Base-by-base conservation (phyloP, 2,329 filamentous ascomycete genomes). In the Rhynchosporium graminicola region DNA sequence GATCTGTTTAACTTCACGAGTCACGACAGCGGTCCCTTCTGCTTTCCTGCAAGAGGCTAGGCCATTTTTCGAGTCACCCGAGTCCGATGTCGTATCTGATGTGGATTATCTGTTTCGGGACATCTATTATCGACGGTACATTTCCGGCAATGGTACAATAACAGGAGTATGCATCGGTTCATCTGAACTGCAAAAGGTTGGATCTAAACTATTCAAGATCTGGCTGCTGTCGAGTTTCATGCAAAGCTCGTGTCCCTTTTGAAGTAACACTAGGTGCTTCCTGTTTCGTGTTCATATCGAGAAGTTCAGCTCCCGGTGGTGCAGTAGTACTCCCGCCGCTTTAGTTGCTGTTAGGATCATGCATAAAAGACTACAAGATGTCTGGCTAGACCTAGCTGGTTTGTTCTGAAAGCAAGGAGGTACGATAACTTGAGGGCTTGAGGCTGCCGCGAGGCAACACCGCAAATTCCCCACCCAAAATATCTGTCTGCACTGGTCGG, bases 161-260 rank as follows among this genome's bases (percentile, higher is more conserved):
- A 46, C 43, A 46, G 43, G 3, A 20, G n/a, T 46, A 7, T 15
- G 13, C 4, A 46, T 46, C 8, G 43, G 5, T 20, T 46, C 43
- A 26, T 46, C 15, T 26, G 4, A 8, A n/a, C 43, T 26, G 40
- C 36, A 54, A 26, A 40, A 15, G 51, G 20, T 40, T 36, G 51
- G 20, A 54, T 10, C 40, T 33, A 40, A 54, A 29, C 51, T 42
- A 13, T 40, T 42, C 33, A 54, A 13, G 51, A 54, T 42, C n/a
- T 54, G 51, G 20, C n/a, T 26, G n/a, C 43, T 20, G n/a, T 10
- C 5, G 1, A n/a, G 13, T 20, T n/a, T n/a, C 12, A 6, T 43
- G 13, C 15, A n/a, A 43, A 15, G 13, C 20, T 4, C 42, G 42
- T n/a, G 42, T 15, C 5, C 42, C 42, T 3, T 43, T 20, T 20